phyloP scores from a whole-genome alignment of 2,329 filamentous ascomycete species.

The Hymenoscyphus repandus region DNA sequence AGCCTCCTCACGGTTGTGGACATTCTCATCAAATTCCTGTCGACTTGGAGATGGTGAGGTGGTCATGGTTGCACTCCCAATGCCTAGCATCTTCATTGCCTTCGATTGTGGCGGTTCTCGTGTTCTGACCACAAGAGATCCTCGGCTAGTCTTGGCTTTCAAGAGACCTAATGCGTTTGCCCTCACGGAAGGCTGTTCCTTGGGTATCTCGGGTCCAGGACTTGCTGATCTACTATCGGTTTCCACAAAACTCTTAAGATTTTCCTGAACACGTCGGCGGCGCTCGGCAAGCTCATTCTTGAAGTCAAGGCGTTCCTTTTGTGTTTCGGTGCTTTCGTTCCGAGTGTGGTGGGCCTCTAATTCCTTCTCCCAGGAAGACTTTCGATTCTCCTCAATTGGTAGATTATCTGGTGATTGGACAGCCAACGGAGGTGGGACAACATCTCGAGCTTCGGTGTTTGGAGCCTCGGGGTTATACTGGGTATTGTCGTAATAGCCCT shows the following conservation, averaged over 20 bases:
- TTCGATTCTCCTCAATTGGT: conserved; percentile 8
- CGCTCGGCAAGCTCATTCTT: conserved; percentile 67
- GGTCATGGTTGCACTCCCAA: conserved; percentile 41
- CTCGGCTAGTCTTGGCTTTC: conserved; percentile 60
- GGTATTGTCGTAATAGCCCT: conserved; percentile 13
- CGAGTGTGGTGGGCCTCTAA: conserved; percentile 37
- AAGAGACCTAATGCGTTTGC: conserved; percentile 59
- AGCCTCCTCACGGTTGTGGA: conserved; percentile 25
- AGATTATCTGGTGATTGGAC: conserved; percentile 15
- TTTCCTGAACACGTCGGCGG: conserved; percentile 66
- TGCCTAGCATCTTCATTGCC: conserved; percentile 56
- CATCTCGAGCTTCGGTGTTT: conserved; percentile 6
- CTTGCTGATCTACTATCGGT: conserved; percentile 44
- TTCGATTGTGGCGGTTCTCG: conserved; percentile 44
- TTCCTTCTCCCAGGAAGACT: conserved; percentile 28
- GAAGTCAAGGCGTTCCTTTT: conserved; percentile 63
- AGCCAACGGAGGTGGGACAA: conserved; percentile 10
- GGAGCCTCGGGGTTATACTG: conserved; percentile 11
- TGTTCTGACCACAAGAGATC: conserved; percentile 52
- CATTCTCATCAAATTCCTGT: conserved; percentile 23
- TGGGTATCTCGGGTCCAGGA: conserved; percentile 30
- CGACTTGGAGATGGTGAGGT: conserved; percentile 38
- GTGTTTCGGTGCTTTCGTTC: conserved; percentile 43
- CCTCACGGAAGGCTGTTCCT: conserved; percentile 30
- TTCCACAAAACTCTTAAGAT: conserved; percentile 63